Percentiles rank a stretch among this genome's conserved stretches.
Conservation (phyloP, 208 protist genomes). For the Trichomonas vaginalis region DNA sequence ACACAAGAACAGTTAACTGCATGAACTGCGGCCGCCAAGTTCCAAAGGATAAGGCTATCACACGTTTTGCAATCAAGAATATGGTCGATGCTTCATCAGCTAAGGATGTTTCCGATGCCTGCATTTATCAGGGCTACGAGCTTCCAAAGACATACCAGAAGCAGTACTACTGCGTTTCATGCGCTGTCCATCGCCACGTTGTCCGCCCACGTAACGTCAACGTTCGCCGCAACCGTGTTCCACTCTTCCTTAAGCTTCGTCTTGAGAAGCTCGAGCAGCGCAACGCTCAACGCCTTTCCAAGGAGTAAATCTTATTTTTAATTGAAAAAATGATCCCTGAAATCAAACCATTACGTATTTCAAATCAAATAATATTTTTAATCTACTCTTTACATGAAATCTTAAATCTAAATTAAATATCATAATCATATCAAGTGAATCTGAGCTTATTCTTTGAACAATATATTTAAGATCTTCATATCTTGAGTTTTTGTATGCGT, state of each 20-base stretch:
- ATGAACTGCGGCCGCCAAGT: constrained; percentile 26
- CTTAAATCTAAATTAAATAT: no score
- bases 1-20: constrained; percentile 23
- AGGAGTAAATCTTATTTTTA: background rate
- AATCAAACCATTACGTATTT: no score
- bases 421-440: no score
- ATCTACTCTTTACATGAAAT: no score
- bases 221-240: constrained; percentile 24
- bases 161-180: constrained; percentile 35
- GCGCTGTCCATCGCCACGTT: constrained; percentile 31
- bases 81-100: constrained; percentile 31
- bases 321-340: background rate
- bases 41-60: constrained; percentile 36
- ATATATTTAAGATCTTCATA: no score
- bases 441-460: no score
- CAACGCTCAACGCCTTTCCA: background rate
- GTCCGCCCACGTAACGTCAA: constrained; percentile 28
- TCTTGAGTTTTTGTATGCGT: no score
- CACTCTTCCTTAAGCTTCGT: background rate
- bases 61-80: constrained; percentile 32
- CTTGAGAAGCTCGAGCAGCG: background rate
- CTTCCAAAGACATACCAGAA: constrained; percentile 39
- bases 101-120: constrained; percentile 27
- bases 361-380: no score
- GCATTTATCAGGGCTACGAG: constrained; percentile 27